Evolutionary conservation across 768 basidiomycete species (phyloP).

Genomic region (Auriscalpium microsporum): DNA sequence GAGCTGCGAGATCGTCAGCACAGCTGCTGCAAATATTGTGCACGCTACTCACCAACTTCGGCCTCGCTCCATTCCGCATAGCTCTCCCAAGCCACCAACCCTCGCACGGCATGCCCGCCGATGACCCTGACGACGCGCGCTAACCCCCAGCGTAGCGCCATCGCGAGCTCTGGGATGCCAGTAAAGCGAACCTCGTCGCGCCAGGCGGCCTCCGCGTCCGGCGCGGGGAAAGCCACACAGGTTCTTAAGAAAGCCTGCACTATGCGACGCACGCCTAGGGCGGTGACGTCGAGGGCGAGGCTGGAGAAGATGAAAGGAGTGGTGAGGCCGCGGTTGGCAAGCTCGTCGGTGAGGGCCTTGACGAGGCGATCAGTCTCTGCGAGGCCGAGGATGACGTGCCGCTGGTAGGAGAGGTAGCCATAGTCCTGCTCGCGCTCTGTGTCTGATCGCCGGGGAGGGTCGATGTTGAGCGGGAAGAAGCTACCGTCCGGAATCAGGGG

Average conservation of each 20-base stretch:
- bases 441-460: slow-evolving; percentile 21
- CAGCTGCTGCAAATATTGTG: neutral
- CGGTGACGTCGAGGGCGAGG: slow-evolving; percentile 77
- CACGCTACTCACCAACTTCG: slow-evolving; percentile 59
- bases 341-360: slow-evolving; percentile 59
- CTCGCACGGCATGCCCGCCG: slow-evolving; percentile 66
- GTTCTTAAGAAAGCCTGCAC: slow-evolving; percentile 75
- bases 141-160: slow-evolving; percentile 90
- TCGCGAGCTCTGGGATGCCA: slow-evolving; percentile 80
- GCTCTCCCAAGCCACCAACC: slow-evolving; percentile 76
- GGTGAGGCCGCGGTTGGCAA: slow-evolving; percentile 63
- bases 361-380: slow-evolving; percentile 66
- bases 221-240: slow-evolving; percentile 27
- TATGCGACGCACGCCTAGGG: slow-evolving; percentile 65
- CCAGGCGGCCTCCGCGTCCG: slow-evolving; percentile 49
- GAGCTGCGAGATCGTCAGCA: slow-evolving; percentile 29
- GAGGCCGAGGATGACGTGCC: slow-evolving; percentile 70
- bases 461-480: slow-evolving; percentile 27
- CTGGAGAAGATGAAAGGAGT: slow-evolving; percentile 90
- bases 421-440: slow-evolving; percentile 36
- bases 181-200: slow-evolving; percentile 79
- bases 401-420: slow-evolving; percentile 65
- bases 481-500: slow-evolving; percentile 25
- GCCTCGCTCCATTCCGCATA: slow-evolving; percentile 77
- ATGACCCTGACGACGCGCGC: slow-evolving; percentile 67